Evolutionary conservation across 2,329 filamentous ascomycete genomes (phyloP).

Genomic region (Aspergillus sp.): DNA sequence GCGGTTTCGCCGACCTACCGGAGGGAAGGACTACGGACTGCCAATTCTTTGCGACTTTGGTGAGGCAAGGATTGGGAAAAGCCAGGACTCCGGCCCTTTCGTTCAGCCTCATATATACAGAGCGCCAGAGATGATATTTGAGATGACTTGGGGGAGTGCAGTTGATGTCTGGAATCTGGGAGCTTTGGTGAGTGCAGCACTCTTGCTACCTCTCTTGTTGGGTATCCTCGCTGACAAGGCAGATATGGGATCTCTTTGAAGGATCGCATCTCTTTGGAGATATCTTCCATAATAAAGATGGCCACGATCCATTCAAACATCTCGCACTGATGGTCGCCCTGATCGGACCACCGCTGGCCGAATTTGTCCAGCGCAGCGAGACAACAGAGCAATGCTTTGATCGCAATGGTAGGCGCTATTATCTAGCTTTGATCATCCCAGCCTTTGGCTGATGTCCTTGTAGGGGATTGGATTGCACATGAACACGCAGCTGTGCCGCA

Average conservation of each 20-base stretch:
- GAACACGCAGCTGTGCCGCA: slow-evolving; percentile 19
- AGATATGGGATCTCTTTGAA: slow-evolving; percentile 53
- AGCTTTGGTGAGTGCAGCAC: slow-evolving; percentile 42
- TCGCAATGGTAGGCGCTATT: slow-evolving; percentile 16
- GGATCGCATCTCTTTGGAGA: slow-evolving; percentile 43
- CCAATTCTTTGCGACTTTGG: slow-evolving; percentile 38
- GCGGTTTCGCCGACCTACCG: slow-evolving; percentile 20
- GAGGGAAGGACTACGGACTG: slow-evolving; percentile 18
- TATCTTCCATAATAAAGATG: slow-evolving; percentile 18
- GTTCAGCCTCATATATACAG: slow-evolving; percentile 40
- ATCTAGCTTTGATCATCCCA: not conserved
- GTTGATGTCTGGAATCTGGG: slow-evolving; percentile 54
- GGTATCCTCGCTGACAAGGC: slow-evolving; percentile 10
- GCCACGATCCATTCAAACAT: slow-evolving; percentile 27
- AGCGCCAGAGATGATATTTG: slow-evolving; percentile 45
- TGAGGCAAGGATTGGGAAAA: slow-evolving; percentile 31
- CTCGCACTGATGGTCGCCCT: slow-evolving; percentile 26
- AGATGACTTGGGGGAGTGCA: slow-evolving; percentile 44
- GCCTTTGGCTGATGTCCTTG: slow-evolving; percentile 7
- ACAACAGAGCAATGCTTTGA: slow-evolving; percentile 28
- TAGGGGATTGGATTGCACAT: slow-evolving; percentile 24
- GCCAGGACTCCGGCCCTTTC: slow-evolving; percentile 38
- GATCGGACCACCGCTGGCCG: slow-evolving; percentile 23
- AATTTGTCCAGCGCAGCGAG: slow-evolving; percentile 28
- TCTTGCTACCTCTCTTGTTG: slow-evolving; percentile 15